Evolutionary conservation across 192 early-diverging fungal genomes (phyloP).

Genomic region (Nowakowskiella sp.): DNA sequence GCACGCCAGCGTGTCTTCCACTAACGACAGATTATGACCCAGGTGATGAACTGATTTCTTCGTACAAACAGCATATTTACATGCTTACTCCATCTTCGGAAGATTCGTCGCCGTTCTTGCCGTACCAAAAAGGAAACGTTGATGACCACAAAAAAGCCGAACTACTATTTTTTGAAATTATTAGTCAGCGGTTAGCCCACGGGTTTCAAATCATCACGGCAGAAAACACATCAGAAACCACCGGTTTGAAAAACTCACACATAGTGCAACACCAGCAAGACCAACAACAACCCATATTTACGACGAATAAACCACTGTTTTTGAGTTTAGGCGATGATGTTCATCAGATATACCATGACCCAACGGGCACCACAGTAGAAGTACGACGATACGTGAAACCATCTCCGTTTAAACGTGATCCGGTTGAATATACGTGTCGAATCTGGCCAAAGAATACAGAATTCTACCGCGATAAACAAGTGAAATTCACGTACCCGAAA

Average conservation of each 20-base stretch:
- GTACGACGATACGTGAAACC: conserved; percentile 79
- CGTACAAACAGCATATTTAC: conserved; percentile 59
- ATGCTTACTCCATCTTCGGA: conserved; percentile 44
- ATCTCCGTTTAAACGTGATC: conserved; percentile 44
- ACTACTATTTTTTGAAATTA: conserved; percentile 67
- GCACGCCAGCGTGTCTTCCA: conserved; percentile 88
- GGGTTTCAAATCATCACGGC: conserved; percentile 70
- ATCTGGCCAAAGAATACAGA: conserved; percentile 75
- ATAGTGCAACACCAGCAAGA: conserved; percentile 3
- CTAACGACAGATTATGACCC: conserved; percentile 83
- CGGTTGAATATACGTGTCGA: conserved; percentile 64
- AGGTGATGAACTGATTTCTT: conserved; percentile 53
- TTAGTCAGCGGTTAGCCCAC: conserved; percentile 82
- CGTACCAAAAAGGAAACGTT: conserved; percentile 18
- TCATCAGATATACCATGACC: conserved; percentile 66
- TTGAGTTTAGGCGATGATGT: conserved; percentile 88
- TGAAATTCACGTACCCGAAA: conserved; percentile 69
- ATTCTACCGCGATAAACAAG: conserved; percentile 46
- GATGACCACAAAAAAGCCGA: conserved; percentile 23
- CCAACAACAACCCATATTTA: conserved; percentile 11
- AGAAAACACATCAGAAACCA: neutral
- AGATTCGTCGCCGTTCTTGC: conserved; percentile 1
- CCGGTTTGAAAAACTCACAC: neutral
- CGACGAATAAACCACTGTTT: conserved; percentile 45
- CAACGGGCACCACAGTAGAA: conserved; percentile 64